Conservation (phyloP, 148 eudicot species). For the Oxyria digyna region DNA sequence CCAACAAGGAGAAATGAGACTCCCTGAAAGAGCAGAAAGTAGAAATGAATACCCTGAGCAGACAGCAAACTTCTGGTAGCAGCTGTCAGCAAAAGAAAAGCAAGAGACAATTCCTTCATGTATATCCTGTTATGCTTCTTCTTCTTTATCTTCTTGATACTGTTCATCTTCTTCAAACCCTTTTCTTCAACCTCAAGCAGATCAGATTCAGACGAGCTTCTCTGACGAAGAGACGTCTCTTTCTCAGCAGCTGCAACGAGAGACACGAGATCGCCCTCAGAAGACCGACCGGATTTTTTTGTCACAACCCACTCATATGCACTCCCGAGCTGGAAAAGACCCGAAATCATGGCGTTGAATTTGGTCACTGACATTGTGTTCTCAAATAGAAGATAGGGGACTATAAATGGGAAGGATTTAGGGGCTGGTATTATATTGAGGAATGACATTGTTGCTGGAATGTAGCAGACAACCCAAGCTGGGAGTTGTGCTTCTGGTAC, state of each 20-base stretch:
- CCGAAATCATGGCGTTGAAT: constrained; percentile 28
- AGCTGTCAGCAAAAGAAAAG: constrained; percentile 19
- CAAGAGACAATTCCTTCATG: constrained; percentile 17
- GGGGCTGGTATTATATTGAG: constrained; percentile 25
- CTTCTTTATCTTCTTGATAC: constrained; percentile 11
- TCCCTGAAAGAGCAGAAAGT: constrained; percentile 22
- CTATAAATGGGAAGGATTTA: constrained; percentile 21
- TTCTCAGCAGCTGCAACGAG: not conserved
- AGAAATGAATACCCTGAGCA: constrained; percentile 23
- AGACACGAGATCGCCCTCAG: constrained; percentile 17
- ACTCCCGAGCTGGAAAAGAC: constrained; percentile 24
- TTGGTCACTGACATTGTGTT: constrained; percentile 34
- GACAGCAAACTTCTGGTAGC: constrained; percentile 17
- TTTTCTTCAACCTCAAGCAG: constrained; percentile 3
- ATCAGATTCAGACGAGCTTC: constrained; percentile 11
- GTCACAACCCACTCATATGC: constrained; percentile 30
- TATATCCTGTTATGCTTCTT: constrained; percentile 22
- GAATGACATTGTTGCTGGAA: constrained; percentile 22
- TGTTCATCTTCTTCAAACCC: constrained; percentile 7
- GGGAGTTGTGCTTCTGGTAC: constrained; percentile 27
- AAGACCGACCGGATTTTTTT: constrained; percentile 25
- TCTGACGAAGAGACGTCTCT: not conserved
- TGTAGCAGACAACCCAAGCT: constrained; percentile 25
- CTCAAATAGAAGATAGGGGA: constrained; percentile 24
- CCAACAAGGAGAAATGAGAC: constrained; percentile 21